Evolutionary conservation across 169 alveolate genomes (phyloP).

Genomic region (Eimeria falciformis): DNA sequence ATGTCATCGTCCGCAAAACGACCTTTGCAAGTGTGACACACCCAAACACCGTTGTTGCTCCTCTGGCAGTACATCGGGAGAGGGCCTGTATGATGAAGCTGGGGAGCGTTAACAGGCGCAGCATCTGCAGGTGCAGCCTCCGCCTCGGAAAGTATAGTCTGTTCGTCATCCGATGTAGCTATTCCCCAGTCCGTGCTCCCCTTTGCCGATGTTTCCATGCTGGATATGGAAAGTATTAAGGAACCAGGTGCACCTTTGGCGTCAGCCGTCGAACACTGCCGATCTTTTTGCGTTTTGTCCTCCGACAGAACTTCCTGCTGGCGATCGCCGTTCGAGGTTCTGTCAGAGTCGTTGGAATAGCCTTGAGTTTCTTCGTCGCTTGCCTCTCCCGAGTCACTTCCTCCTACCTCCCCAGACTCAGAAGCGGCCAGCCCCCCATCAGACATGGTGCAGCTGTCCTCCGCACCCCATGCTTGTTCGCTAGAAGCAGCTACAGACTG

Average conservation of each 20-base stretch:
- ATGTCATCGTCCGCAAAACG: conserved; percentile 73
- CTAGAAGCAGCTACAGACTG: conserved; percentile 10
- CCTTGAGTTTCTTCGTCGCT: conserved; percentile 52
- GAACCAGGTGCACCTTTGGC: background rate
- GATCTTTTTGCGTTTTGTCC: background rate
- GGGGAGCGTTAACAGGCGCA: background rate
- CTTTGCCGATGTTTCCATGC: conserved; percentile 45
- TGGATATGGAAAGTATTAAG: conserved; percentile 34
- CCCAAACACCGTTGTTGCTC: conserved; percentile 45
- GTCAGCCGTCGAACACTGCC: background rate
- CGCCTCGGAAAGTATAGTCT: conserved; percentile 17
- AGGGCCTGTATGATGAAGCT: background rate
- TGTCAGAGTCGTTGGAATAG: conserved; percentile 23
- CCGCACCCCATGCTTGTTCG: conserved; percentile 40
- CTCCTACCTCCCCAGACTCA: conserved; percentile 23
- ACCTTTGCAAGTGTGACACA: conserved; percentile 55
- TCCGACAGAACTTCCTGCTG: conserved; percentile 43
- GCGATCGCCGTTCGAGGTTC: conserved; percentile 53
- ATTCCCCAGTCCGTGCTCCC: conserved; percentile 53
- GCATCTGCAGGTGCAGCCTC: conserved; percentile 30
- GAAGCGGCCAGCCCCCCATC: conserved; percentile 13
- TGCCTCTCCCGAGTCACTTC: conserved; percentile 25
- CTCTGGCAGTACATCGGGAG: conserved; percentile 64
- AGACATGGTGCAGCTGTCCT: background rate
- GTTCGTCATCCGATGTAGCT: conserved; percentile 15